These are phyloP conservation scores for Ammopiptanthus mongolicus DNA, from an alignment of 306 rosid species.

Conservation along the genomic window DNA sequence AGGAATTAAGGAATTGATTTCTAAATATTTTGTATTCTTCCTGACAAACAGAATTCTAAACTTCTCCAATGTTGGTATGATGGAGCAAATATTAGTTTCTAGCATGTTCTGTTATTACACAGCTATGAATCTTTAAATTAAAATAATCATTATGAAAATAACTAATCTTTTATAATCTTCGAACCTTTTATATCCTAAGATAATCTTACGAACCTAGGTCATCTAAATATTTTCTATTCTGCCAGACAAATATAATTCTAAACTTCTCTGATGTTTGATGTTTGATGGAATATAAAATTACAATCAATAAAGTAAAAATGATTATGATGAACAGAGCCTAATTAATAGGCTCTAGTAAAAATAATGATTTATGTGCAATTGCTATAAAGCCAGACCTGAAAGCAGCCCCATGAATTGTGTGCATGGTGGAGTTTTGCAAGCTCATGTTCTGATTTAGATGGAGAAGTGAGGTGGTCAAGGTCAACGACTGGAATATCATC, in stretches of 20 bases:
- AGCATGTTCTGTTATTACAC: too few species aligned
- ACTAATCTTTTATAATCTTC: not conserved
- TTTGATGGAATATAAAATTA: not conserved
- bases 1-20: too few species aligned
- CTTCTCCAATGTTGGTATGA: not conserved
- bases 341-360: not conserved
- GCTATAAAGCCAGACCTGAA: constrained; percentile 28
- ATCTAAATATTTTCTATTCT: not conserved
- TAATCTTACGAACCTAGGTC: not conserved
- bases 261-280: not conserved
- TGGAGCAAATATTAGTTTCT: not conserved
- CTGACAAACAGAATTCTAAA: not conserved
- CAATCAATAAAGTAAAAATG: not conserved
- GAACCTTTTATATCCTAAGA: not conserved
- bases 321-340: not conserved
- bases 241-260: not conserved
- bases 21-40: not conserved
- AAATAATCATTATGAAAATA: too few species aligned
- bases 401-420: constrained; percentile 40
- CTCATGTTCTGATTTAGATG: constrained; percentile 4
- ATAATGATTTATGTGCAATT: not conserved
- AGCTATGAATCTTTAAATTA: too few species aligned
- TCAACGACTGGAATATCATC: constrained; percentile 34
- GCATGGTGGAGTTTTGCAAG: constrained; percentile 30
- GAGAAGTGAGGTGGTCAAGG: constrained; percentile 21